phyloP scores from a whole-genome alignment of 1,139 yeast genomes.

The Pneumocystis carinii region DNA sequence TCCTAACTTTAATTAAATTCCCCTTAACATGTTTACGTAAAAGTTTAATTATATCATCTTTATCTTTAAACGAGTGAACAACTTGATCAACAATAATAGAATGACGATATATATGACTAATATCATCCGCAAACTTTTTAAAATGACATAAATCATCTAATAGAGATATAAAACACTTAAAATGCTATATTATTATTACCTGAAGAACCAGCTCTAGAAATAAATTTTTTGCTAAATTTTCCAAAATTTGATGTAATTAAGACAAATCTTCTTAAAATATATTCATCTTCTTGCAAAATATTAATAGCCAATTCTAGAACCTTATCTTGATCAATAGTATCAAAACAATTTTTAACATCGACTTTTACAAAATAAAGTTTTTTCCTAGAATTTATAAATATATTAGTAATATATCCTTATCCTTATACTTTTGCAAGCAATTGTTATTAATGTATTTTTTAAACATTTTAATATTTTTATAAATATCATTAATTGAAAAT shows the following conservation, averaged over 20 bases:
- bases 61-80: constrained; percentile 5
- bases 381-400: constrained; percentile 22
- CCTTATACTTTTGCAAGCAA: background rate
- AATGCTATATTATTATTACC: background rate
- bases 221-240: constrained; percentile 2
- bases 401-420: constrained; percentile 11
- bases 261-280: constrained; percentile 9
- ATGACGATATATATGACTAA: constrained; percentile 4
- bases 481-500: constrained; percentile 7
- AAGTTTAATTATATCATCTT: constrained; percentile 11
- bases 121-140: constrained; percentile 2
- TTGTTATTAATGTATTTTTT: constrained; percentile 10
- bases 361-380: constrained; percentile 45
- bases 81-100: constrained; percentile 8
- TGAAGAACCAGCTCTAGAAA: constrained; percentile 3
- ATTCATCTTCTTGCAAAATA: constrained; percentile 8
- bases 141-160: constrained; percentile 3
- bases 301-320: constrained; percentile 6
- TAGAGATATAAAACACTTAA: background rate
- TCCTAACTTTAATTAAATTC: constrained; percentile 24
- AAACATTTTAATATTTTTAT: constrained; percentile 2
- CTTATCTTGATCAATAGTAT: constrained; percentile 28
- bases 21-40: constrained; percentile 30
- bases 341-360: constrained; percentile 71
- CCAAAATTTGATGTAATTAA: constrained; percentile 4